A percentile compares a stretch with the other conserved stretches of the same genome.
phyloP scores from a whole-genome alignment of 179 eudicot species.

The Heliamphora pulchella region DNA sequence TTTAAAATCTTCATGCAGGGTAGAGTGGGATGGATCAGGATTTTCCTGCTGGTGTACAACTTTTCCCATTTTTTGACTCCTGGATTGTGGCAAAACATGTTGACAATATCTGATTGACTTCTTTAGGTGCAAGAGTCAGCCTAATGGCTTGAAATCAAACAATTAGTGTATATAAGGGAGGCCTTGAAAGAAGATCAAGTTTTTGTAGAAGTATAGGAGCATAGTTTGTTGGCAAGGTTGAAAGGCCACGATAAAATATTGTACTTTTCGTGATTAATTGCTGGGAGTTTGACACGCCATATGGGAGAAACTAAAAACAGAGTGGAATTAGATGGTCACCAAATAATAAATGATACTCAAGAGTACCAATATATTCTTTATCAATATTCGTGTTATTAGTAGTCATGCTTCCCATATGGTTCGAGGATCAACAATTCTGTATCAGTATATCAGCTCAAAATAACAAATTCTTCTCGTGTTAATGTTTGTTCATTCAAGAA shows the following conservation, averaged over 20 bases:
- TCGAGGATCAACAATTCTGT: background rate
- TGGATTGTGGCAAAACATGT: background rate
- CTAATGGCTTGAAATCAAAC: background rate
- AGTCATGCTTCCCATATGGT: constrained; percentile 2
- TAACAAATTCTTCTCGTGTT: background rate
- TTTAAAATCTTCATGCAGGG: background rate
- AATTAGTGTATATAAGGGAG: background rate
- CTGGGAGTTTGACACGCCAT: background rate
- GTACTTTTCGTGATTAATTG: background rate
- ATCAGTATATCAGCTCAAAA: background rate
- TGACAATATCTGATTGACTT: background rate
- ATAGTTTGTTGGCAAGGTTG: background rate
- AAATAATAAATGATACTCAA: background rate
- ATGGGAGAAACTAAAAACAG: background rate
- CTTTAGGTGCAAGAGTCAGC: background rate
- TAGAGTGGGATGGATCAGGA: background rate
- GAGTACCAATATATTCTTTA: background rate
- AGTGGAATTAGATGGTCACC: background rate
- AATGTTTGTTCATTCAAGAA: background rate
- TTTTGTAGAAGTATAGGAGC: background rate
- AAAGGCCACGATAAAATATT: background rate
- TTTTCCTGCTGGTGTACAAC: background rate
- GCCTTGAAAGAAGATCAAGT: background rate
- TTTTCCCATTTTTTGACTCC: background rate
- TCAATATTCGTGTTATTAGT: background rate